phyloP scores from a whole-genome alignment of 2,329 filamentous ascomycete species.

The Dactylonectria macrodidyma region DNA sequence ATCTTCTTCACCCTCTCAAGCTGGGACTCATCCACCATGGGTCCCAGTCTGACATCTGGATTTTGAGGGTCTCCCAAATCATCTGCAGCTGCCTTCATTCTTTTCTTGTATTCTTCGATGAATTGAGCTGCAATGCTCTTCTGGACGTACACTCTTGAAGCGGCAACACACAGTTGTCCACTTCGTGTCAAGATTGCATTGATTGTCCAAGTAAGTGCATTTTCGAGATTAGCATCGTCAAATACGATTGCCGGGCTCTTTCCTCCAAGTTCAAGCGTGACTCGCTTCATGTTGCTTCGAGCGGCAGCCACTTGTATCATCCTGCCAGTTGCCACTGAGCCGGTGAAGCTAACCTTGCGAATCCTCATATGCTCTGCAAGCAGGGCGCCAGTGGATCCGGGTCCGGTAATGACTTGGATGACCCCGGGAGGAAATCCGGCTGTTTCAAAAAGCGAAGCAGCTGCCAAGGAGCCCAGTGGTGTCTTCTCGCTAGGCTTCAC shows the following conservation, averaged over 20 bases:
- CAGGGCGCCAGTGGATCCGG: constrained; percentile 71
- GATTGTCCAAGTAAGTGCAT: constrained; percentile 31
- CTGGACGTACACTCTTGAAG: constrained; percentile 29
- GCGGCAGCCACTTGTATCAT: constrained; percentile 69
- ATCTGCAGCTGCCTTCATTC: constrained; percentile 22
- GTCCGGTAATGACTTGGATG: constrained; percentile 60
- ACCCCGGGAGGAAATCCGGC: constrained; percentile 72
- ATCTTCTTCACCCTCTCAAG: constrained; percentile 24
- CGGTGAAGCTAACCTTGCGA: constrained; percentile 74
- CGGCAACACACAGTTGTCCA: constrained; percentile 30
- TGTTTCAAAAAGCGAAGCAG: constrained; percentile 63
- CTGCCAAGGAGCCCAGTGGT: constrained; percentile 56
- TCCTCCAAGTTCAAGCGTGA: constrained; percentile 73
- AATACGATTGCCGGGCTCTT: constrained; percentile 72
- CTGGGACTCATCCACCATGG: constrained; percentile 27
- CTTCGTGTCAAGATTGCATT: constrained; percentile 29
- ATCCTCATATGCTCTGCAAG: constrained; percentile 70
- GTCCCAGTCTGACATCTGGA: constrained; percentile 15
- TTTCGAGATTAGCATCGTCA: constrained; percentile 65
- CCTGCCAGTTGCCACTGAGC: constrained; percentile 71
- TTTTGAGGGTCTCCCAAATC: constrained; percentile 31
- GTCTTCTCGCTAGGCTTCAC: constrained; percentile 69
- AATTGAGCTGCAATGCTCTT: constrained; percentile 22
- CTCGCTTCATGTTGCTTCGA: constrained; percentile 68
- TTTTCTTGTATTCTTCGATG: constrained; percentile 28